Evolutionary conservation across 495 filamentous ascomycete species (phyloP).

Genomic region (Neurospora sp.): DNA sequence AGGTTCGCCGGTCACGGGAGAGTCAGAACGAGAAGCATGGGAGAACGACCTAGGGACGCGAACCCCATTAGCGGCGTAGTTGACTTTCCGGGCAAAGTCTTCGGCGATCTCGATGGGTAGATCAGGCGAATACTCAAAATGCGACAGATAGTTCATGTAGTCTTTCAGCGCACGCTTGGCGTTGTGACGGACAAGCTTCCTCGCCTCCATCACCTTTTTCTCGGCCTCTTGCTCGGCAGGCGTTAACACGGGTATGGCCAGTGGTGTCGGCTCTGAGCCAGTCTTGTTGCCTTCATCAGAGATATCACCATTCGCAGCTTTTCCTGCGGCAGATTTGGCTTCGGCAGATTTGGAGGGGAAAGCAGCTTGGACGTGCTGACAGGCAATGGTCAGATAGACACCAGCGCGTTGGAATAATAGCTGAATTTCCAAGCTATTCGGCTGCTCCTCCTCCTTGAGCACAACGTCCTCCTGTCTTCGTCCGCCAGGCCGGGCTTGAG

Average conservation of each 20-base stretch:
- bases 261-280: constrained; percentile 1
- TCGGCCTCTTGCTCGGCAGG: constrained; percentile 32
- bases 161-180: constrained; percentile 66
- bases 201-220: constrained; percentile 41
- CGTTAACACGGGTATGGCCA: neutral
- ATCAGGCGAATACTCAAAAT: constrained; percentile 68
- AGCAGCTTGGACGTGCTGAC: constrained; percentile 38
- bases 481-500: constrained; percentile 3
- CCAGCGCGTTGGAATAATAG: constrained; percentile 66
- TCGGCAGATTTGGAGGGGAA: neutral
- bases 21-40: neutral
- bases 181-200: constrained; percentile 55
- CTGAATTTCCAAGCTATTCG: constrained; percentile 61
- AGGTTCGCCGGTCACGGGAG: constrained; percentile 4
- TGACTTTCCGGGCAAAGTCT: constrained; percentile 56
- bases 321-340: neutral
- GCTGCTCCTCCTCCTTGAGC: constrained; percentile 58
- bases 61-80: constrained; percentile 37
- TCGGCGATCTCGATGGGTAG: constrained; percentile 51
- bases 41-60: constrained; percentile 14
- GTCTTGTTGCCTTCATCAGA: neutral
- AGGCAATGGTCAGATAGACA: constrained; percentile 62
- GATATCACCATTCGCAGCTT: neutral
- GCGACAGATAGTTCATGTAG: constrained; percentile 54
- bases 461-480: constrained; percentile 43